Percentiles rank a stretch among this genome's conserved stretches.
Evolutionary conservation across 305 asterid species (phyloP).

Genomic region (Fraxinus angustifolia): DNA sequence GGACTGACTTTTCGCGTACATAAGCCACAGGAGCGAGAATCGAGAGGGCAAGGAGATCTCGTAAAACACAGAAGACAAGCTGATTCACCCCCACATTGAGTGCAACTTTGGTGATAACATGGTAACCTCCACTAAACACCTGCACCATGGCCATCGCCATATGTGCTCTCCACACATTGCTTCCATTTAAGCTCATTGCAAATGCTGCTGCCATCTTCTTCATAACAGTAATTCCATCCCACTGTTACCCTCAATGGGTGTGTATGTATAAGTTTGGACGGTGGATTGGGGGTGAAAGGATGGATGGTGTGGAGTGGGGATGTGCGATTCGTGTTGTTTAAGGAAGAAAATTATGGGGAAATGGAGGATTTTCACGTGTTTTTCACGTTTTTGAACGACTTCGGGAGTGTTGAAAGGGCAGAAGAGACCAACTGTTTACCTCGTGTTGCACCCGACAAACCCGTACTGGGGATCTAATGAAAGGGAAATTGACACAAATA

Average conservation of each 20-base stretch:
- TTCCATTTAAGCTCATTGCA: conserved; percentile 35
- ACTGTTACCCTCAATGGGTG: background rate
- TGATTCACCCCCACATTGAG: conserved; percentile 90
- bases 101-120: conserved; percentile 90
- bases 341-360: conserved; percentile 22
- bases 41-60: conserved; percentile 80
- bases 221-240: conserved; percentile 31
- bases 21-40: conserved; percentile 87
- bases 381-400: conserved; percentile 22
- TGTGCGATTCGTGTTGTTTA: conserved; percentile 19
- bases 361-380: conserved; percentile 4
- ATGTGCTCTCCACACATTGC: conserved; percentile 77
- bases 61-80: conserved; percentile 74
- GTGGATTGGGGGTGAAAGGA: background rate
- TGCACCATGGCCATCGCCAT: conserved; percentile 81
- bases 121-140: conserved; percentile 80
- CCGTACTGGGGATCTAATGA: background rate
- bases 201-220: conserved; percentile 36
- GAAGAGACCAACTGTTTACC: background rate
- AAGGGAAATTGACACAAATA: background rate
- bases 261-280: background rate
- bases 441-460: background rate
- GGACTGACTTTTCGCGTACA: conserved; percentile 68
- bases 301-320: conserved; percentile 12
- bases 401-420: conserved; percentile 7